These are phyloP conservation scores for Trichoderma atrobrunneum DNA, from an alignment of 2,329 filamentous ascomycete genomes.

Conservation along the genomic window DNA sequence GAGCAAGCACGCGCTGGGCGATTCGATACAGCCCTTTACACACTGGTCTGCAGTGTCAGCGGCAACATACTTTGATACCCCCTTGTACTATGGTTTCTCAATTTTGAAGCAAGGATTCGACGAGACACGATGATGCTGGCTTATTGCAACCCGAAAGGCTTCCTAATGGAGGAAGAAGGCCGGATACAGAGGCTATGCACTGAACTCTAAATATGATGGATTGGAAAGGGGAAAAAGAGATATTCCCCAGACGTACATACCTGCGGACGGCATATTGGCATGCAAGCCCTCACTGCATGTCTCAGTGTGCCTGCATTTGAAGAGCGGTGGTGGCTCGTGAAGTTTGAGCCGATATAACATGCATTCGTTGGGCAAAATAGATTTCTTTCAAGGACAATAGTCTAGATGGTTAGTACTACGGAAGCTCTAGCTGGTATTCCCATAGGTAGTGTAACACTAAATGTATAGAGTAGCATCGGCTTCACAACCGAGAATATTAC, in stretches of 20 bases:
- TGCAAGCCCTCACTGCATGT: not conserved
- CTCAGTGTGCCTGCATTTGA: not conserved
- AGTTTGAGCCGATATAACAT: not conserved
- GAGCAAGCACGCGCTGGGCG: not conserved
- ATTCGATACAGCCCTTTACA: constrained; percentile 15
- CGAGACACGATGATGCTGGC: not conserved
- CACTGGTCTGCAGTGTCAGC: not conserved
- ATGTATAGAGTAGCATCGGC: not conserved
- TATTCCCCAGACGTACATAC: not conserved
- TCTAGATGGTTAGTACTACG: not conserved
- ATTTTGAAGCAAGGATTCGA: not conserved
- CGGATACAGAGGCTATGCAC: not conserved
- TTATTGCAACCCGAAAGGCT: not conserved
- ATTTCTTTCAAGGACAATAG: not conserved
- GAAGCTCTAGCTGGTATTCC: not conserved
- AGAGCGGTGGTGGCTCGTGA: not conserved
- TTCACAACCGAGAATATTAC: not conserved
- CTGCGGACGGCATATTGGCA: not conserved
- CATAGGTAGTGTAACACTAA: not conserved
- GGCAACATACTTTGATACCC: constrained; percentile 13
- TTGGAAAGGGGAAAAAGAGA: not conserved
- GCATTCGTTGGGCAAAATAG: not conserved
- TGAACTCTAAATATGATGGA: not conserved
- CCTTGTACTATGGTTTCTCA: not conserved
- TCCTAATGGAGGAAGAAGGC: not conserved